Conservation (phyloP, 768 basidiomycete species). For the Leccinum subgranulosum region DNA sequence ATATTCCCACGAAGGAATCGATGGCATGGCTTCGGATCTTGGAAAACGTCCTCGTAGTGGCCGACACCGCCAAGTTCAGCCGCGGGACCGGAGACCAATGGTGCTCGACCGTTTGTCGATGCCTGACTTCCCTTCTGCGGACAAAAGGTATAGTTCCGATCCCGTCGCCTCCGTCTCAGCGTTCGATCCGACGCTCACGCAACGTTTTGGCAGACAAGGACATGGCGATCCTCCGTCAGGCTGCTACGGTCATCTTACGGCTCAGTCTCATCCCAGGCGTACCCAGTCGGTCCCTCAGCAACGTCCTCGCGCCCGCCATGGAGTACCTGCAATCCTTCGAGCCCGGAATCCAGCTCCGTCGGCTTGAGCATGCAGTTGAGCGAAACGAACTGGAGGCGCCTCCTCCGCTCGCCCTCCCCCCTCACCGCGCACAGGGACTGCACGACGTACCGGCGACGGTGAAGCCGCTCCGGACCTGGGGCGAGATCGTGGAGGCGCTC, state of each 20-base stretch:
- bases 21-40: constrained; percentile 65
- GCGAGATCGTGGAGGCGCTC: not conserved
- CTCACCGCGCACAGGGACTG: not conserved
- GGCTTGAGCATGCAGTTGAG: not conserved
- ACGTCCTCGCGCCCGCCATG: constrained; percentile 31
- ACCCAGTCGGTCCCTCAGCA: constrained; percentile 23
- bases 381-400: not conserved
- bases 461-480: not conserved
- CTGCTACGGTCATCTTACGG: constrained; percentile 34
- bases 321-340: constrained; percentile 32
- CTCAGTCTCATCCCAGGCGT: constrained; percentile 34
- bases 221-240: constrained; percentile 19
- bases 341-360: constrained; percentile 4
- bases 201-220: constrained; percentile 14
- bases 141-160: constrained; percentile 10
- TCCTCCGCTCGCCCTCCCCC: constrained; percentile 13
- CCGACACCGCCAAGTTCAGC: constrained; percentile 51
- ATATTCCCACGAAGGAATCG: constrained; percentile 33
- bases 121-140: constrained; percentile 33
- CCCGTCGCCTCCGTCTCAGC: not conserved
- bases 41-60: constrained; percentile 56
- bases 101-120: constrained; percentile 53
- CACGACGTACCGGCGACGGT: not conserved
- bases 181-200: not conserved
- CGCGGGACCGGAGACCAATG: constrained; percentile 56